Percentiles rank a stretch among this genome's conserved stretches.
These are phyloP conservation scores for Prunus padus DNA, from an alignment of 306 rosid species.

Conservation along the genomic window DNA sequence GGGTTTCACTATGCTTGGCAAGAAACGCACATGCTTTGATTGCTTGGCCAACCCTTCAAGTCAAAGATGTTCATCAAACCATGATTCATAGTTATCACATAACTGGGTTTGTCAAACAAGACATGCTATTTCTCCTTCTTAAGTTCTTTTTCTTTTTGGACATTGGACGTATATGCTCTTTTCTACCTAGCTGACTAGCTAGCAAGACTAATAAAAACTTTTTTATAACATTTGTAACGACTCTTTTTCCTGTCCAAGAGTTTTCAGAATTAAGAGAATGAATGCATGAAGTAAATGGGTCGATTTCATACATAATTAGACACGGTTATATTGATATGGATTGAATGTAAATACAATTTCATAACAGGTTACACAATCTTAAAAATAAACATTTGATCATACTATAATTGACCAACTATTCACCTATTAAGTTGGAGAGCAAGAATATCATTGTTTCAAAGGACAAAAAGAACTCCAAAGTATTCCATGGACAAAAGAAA, in stretches of 20 bases:
- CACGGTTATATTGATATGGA: no score
- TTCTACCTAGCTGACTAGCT: not conserved
- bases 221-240: not conserved
- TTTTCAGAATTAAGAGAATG: no score
- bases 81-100: conserved; percentile 15
- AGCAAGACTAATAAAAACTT: not conserved
- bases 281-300: no score
- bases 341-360: no score
- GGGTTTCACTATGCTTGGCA: conserved; percentile 5
- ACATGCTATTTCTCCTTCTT: conserved; percentile 30
- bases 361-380: not conserved
- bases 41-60: conserved; percentile 25
- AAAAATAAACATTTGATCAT: not conserved
- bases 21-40: conserved; percentile 39
- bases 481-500: conserved; percentile 32
- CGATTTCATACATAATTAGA: not conserved
- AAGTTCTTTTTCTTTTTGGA: not conserved
- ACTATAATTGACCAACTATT: not conserved
- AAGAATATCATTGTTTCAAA: not conserved
- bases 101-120: conserved; percentile 44
- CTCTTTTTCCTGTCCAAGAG: no score
- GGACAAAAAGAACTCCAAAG: not conserved
- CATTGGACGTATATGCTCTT: not conserved
- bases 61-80: conserved; percentile 32
- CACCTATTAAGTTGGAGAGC: conserved; percentile 18